Conservation (phyloP, 176 grass and related monocot species). For the Musa troglodytarum region DNA sequence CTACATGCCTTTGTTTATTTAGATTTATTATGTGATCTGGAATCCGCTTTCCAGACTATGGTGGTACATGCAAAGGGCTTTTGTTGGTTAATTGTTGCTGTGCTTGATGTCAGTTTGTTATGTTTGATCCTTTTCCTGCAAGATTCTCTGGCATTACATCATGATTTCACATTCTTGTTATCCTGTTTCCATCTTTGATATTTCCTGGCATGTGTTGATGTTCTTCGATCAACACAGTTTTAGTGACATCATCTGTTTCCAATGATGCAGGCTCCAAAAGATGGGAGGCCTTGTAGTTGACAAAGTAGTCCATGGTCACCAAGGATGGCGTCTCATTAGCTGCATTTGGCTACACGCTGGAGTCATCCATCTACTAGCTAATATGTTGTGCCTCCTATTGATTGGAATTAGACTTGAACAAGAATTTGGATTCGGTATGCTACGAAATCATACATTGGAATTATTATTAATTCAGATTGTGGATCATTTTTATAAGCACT, state of each 20-base stretch:
- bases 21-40: not conserved
- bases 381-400: conserved; percentile 81
- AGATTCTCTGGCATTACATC: no score
- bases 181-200: not conserved
- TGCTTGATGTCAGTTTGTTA: not conserved
- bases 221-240: not conserved
- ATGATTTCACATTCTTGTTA: no score
- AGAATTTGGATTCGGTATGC: conserved; percentile 94
- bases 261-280: conserved; percentile 53
- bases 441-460: not conserved
- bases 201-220: no score
- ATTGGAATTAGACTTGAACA: conserved; percentile 84
- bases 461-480: not conserved
- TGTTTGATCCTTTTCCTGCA: no score
- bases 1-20: not conserved
- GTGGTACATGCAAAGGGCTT: not conserved
- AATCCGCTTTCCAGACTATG: not conserved
- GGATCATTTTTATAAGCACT: not conserved
- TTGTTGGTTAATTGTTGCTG: not conserved
- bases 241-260: not conserved
- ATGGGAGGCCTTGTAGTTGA: conserved; percentile 68
- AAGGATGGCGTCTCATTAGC: conserved; percentile 77
- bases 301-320: conserved; percentile 56
- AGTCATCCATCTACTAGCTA: conserved; percentile 74
- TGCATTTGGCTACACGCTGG: conserved; percentile 99